Evolutionary conservation across 1,284 basidiomycete species (phyloP).

Genomic region (Fistulinella cinereoalba): DNA sequence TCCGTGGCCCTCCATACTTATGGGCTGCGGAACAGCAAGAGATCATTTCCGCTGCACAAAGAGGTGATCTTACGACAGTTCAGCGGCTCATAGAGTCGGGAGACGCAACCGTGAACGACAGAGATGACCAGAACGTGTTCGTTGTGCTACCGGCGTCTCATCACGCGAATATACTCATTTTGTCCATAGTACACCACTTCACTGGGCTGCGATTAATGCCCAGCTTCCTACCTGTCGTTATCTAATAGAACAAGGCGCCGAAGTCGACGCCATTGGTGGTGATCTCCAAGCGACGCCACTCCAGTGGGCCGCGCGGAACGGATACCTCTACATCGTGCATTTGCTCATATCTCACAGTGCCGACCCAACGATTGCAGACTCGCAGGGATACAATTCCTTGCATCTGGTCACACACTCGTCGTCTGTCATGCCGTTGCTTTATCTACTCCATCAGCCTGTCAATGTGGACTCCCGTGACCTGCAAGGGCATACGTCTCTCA

Average conservation of each 20-base stretch:
- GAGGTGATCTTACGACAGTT: conserved; percentile 76
- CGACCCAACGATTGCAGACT: conserved; percentile 88
- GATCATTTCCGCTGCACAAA: conserved; percentile 85
- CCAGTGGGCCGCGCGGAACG: conserved; percentile 97
- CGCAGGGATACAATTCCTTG: conserved; percentile 95
- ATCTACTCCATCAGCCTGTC: conserved; percentile 89
- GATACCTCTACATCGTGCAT: conserved; percentile 93
- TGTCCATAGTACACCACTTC: conserved; percentile 67
- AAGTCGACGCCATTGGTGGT: conserved; percentile 92
- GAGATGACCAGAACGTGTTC: conserved; percentile 83
- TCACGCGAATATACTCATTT: conserved; percentile 6
- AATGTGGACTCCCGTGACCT: conserved; percentile 85
- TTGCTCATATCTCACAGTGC: conserved; percentile 86
- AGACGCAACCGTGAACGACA: conserved; percentile 70
- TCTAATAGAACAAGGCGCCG: conserved; percentile 90
- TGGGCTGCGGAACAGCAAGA: conserved; percentile 36
- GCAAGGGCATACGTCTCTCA: conserved; percentile 92
- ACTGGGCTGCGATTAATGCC: conserved; percentile 96
- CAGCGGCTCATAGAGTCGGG: conserved; percentile 73
- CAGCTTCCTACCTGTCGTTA: conserved; percentile 78
- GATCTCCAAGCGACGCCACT: conserved; percentile 95
- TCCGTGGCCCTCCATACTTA: neutral
- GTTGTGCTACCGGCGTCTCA: conserved; percentile 9
- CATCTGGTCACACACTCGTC: conserved; percentile 95
- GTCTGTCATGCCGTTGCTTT: conserved; percentile 90